phyloP scores from a whole-genome alignment of 2,329 filamentous ascomycete genomes.

The Fusarium napiforme region DNA sequence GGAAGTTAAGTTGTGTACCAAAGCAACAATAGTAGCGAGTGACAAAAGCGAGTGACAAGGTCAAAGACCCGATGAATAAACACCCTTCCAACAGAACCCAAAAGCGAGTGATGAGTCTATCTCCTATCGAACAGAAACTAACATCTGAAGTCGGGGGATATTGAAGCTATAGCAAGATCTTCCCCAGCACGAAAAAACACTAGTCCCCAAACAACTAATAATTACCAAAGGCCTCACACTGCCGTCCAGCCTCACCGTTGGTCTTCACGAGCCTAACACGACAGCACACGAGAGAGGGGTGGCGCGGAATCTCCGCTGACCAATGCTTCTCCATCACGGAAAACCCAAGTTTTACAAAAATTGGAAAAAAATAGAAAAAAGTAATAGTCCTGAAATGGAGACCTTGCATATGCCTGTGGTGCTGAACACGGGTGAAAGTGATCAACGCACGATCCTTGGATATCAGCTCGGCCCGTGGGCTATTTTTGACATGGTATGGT shows the following conservation, averaged over 20 bases:
- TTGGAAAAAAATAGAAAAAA: neutral
- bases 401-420: neutral
- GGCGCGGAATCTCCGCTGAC: neutral
- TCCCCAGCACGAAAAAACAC: neutral
- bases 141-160: slow-evolving; percentile 20
- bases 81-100: slow-evolving; percentile 1
- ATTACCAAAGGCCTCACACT: slow-evolving; percentile 23
- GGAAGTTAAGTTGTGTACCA: neutral
- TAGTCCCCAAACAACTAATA: neutral
- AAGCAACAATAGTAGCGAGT: slow-evolving; percentile 4
- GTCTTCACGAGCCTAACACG: slow-evolving; percentile 28
- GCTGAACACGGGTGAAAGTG: neutral
- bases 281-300: slow-evolving; percentile 39
- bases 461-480: neutral
- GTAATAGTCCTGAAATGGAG: neutral
- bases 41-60: slow-evolving; percentile 27
- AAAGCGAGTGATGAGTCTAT: slow-evolving; percentile 31
- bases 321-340: neutral
- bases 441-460: neutral
- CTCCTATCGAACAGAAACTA: neutral
- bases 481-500: slow-evolving; percentile 19
- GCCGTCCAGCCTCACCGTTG: slow-evolving; percentile 28
- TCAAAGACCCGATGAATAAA: slow-evolving; percentile 13
- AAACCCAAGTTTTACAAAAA: neutral
- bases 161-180: slow-evolving; percentile 43